Evolutionary conservation across 2,329 filamentous ascomycete species (phyloP).

Genomic region (Exophiala dermatitidis): DNA sequence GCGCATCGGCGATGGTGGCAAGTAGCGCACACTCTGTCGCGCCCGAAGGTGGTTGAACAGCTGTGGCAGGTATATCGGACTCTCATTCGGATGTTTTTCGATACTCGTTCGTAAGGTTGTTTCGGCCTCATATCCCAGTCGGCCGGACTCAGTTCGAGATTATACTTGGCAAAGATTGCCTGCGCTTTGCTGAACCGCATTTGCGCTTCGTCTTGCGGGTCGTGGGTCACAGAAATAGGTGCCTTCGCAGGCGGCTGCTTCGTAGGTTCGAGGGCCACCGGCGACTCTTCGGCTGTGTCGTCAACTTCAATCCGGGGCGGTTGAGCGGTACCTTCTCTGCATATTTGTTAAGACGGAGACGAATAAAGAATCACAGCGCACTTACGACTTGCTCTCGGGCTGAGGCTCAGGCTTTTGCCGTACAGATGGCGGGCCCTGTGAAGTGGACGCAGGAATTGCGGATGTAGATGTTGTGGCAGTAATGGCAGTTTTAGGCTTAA

Average conservation of each 20-base stretch:
- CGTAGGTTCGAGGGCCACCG: neutral
- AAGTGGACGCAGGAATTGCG: neutral
- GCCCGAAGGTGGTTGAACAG: conserved; percentile 67
- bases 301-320: conserved; percentile 14
- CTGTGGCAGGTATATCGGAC: conserved; percentile 62
- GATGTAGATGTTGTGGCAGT: neutral
- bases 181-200: conserved; percentile 40
- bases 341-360: neutral
- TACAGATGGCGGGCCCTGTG: neutral
- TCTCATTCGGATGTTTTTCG: conserved; percentile 43
- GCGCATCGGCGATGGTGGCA: conserved; percentile 78
- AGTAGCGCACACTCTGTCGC: conserved; percentile 63
- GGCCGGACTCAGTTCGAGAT: conserved; percentile 37
- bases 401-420: neutral
- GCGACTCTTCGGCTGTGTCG: conserved; percentile 4
- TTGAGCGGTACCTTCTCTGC: neutral
- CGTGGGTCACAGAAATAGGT: neutral
- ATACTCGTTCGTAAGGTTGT: conserved; percentile 34
- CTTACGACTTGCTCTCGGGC: neutral
- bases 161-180: conserved; percentile 42
- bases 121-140: conserved; percentile 36
- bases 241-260: neutral
- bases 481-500: conserved; percentile 6
- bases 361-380: neutral
- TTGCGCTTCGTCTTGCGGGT: conserved; percentile 9